phyloP scores from a whole-genome alignment of 805 yeast genomes.

The Geotrichum ghanense region DNA sequence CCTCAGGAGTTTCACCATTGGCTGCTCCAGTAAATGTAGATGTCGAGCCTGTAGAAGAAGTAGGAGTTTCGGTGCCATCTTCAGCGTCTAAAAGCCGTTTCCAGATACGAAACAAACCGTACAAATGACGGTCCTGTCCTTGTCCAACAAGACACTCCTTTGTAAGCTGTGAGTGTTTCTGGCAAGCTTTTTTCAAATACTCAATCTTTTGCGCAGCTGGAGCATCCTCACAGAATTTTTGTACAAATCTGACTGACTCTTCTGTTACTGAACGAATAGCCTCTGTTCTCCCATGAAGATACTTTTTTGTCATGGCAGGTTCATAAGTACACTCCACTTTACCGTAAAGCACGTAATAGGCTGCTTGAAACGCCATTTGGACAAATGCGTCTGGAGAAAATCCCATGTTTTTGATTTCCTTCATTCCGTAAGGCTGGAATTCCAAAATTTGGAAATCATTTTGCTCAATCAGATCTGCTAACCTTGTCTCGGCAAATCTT shows the following conservation, averaged over 20 bases:
- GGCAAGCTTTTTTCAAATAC: conserved; percentile 56
- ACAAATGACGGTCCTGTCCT: conserved; percentile 89
- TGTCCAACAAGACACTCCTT: conserved; percentile 59
- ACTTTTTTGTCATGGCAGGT: conserved; percentile 90
- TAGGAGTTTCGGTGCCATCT: conserved; percentile 11
- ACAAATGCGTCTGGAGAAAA: conserved; percentile 90
- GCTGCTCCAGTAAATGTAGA: conserved; percentile 11
- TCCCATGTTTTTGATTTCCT: conserved; percentile 70
- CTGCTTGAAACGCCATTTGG: conserved; percentile 89
- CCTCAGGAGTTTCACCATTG: not conserved
- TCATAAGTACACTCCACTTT: conserved; percentile 90
- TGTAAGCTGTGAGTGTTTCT: conserved; percentile 55
- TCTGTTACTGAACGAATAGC: conserved; percentile 77
- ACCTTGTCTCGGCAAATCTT: conserved; percentile 83
- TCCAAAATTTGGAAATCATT: conserved; percentile 78
- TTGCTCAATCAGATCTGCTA: conserved; percentile 78
- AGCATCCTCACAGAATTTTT: conserved; percentile 68
- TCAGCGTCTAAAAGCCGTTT: conserved; percentile 30
- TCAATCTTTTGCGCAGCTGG: conserved; percentile 48
- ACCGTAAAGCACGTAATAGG: conserved; percentile 85
- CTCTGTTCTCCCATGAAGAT: conserved; percentile 86
- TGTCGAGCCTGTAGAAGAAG: conserved; percentile 25
- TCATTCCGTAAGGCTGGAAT: conserved; percentile 55
- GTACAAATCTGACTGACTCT: conserved; percentile 73
- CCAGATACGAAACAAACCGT: conserved; percentile 83